Evolutionary conservation across 129 eudicot species (phyloP).

Genomic region (Flaveria sonorensis): DNA sequence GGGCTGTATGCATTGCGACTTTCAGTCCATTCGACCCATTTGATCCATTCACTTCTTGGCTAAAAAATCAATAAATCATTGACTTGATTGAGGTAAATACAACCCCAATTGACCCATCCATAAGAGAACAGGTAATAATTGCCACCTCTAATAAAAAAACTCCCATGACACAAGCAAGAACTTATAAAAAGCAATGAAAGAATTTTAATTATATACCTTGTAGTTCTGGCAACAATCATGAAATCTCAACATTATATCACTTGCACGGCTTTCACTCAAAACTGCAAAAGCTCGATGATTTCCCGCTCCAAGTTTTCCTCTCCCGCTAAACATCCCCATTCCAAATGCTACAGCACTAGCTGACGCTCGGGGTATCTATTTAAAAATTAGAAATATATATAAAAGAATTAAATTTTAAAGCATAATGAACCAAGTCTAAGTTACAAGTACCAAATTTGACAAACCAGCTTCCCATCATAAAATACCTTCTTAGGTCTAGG

Average conservation of each 20-base stretch:
- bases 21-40: not conserved
- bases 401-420: not conserved
- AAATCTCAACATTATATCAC: slow-evolving; percentile 87
- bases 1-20: not conserved
- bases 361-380: slow-evolving; percentile 86
- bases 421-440: slow-evolving; percentile 15
- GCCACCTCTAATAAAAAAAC: not conserved
- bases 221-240: slow-evolving; percentile 94
- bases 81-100: not conserved
- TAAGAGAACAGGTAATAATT: not conserved
- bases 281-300: slow-evolving; percentile 89
- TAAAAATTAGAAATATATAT: not conserved
- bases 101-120: not conserved
- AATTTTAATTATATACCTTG: slow-evolving; percentile 55
- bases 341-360: slow-evolving; percentile 99
- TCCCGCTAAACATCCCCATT: slow-evolving; percentile 88
- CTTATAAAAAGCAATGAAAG: not conserved
- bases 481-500: not conserved
- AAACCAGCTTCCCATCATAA: not conserved
- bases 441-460: slow-evolving; percentile 9
- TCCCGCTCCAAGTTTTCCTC: slow-evolving; percentile 85
- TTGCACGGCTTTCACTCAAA: slow-evolving; percentile 89
- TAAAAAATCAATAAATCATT: not conserved
- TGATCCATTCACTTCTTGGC: not conserved
- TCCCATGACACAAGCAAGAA: not conserved